phyloP scores from a whole-genome alignment of 768 basidiomycete species.

The Sistotremastrum suecicum region DNA sequence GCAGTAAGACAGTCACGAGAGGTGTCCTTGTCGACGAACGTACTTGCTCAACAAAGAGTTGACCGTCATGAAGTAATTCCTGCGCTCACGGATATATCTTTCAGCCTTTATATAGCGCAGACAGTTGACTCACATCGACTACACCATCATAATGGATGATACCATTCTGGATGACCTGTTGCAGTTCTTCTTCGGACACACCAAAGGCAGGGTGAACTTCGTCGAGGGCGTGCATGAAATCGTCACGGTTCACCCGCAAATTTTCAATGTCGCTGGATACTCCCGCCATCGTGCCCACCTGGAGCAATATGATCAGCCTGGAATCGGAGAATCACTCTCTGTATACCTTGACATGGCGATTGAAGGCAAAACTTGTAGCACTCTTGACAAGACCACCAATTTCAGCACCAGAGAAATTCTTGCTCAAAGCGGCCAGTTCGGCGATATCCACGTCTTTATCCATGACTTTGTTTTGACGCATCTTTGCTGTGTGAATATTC shows the following conservation, averaged over 20 bases:
- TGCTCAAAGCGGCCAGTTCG: conserved; percentile 74
- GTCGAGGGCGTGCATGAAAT: conserved; percentile 83
- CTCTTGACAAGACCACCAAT: conserved; percentile 94
- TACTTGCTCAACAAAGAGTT: conserved; percentile 88
- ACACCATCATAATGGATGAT: conserved; percentile 75
- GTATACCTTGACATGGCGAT: conserved; percentile 78
- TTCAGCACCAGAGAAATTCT: conserved; percentile 98
- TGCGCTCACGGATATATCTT: conserved; percentile 17
- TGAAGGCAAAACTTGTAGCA: conserved; percentile 96
- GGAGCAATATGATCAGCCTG: background rate
- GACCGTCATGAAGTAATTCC: conserved; percentile 78
- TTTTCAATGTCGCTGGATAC: conserved; percentile 94
- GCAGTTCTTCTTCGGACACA: conserved; percentile 92
- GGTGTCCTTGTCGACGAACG: conserved; percentile 80
- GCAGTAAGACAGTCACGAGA: conserved; percentile 78
- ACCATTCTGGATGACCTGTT: conserved; percentile 88
- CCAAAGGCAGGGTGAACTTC: conserved; percentile 96
- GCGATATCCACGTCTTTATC: conserved; percentile 67
- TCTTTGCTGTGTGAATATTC: conserved; percentile 88
- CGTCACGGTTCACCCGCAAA: conserved; percentile 68
- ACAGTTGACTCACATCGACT: conserved; percentile 52
- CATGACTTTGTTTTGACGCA: conserved; percentile 87
- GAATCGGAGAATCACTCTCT: background rate
- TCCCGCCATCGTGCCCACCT: conserved; percentile 91
- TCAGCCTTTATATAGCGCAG: conserved; percentile 1